phyloP scores from a whole-genome alignment of 2,329 filamentous ascomycete genomes.

The Pleurostoma richardsiae region DNA sequence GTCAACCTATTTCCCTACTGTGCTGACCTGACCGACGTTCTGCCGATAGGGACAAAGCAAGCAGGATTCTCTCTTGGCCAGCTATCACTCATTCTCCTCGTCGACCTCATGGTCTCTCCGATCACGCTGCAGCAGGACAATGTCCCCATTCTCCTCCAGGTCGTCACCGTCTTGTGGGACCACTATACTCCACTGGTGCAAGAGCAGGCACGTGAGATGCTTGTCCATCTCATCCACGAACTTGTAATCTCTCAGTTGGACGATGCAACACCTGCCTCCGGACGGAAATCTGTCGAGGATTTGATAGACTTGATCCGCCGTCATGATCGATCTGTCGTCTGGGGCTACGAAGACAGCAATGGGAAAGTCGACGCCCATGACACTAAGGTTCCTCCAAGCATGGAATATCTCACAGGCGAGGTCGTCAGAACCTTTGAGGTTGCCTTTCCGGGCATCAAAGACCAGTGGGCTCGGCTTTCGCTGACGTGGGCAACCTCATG shows the following conservation, averaged over 20 bases:
- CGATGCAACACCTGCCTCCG: slow-evolving; percentile 54
- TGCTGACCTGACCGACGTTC: slow-evolving; percentile 72
- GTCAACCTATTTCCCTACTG: slow-evolving; percentile 77
- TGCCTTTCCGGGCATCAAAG: slow-evolving; percentile 79
- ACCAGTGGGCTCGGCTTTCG: slow-evolving; percentile 85
- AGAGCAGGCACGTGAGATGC: slow-evolving; percentile 94
- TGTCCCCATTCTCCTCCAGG: slow-evolving; percentile 81
- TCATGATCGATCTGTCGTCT: slow-evolving; percentile 80
- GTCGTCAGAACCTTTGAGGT: slow-evolving; percentile 82
- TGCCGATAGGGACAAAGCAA: slow-evolving; percentile 87
- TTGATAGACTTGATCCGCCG: slow-evolving; percentile 82
- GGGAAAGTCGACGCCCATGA: slow-evolving; percentile 68
- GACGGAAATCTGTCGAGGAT: slow-evolving; percentile 75
- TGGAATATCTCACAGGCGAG: slow-evolving; percentile 77
- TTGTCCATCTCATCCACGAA: slow-evolving; percentile 95
- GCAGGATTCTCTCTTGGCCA: slow-evolving; percentile 90
- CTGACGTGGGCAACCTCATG: slow-evolving; percentile 96
- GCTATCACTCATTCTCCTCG: slow-evolving; percentile 84
- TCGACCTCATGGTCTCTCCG: slow-evolving; percentile 93
- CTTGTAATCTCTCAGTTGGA: slow-evolving; percentile 79
- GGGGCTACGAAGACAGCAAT: slow-evolving; percentile 92
- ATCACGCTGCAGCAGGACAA: slow-evolving; percentile 74
- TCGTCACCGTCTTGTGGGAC: slow-evolving; percentile 93
- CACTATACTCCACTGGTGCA: slow-evolving; percentile 94
- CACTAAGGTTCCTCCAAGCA: slow-evolving; percentile 78